These are phyloP conservation scores for Aspergillus fumigatiaffinis DNA, from an alignment of 2,329 filamentous ascomycete species.

Conservation along the genomic window DNA sequence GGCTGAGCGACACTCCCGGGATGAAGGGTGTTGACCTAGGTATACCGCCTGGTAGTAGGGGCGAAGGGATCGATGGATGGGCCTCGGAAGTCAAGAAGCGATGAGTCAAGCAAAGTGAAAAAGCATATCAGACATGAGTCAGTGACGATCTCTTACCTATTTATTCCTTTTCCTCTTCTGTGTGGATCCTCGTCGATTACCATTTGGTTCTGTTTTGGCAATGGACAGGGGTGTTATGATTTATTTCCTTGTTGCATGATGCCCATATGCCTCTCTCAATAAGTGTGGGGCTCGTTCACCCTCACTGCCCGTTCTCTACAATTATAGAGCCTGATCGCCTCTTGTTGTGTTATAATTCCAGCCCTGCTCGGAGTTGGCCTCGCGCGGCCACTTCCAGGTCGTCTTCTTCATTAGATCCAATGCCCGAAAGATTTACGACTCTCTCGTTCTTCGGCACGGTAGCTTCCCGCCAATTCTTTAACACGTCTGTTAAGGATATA, in stretches of 20 bases:
- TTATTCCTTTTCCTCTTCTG: slow-evolving; percentile 12
- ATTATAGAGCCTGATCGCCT: slow-evolving; percentile 7
- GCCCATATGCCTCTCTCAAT: slow-evolving; percentile 7
- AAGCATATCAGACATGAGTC: slow-evolving; percentile 10
- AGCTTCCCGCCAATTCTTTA: background rate
- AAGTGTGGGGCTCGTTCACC: slow-evolving; percentile 6
- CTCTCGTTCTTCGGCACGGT: background rate
- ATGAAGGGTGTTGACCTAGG: slow-evolving; percentile 79
- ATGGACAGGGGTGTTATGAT: slow-evolving; percentile 25
- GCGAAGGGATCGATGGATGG: slow-evolving; percentile 94
- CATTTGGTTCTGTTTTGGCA: slow-evolving; percentile 28
- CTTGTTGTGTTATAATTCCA: background rate
- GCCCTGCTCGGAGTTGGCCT: background rate
- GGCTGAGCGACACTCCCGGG: slow-evolving; percentile 78
- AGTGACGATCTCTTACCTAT: slow-evolving; percentile 25
- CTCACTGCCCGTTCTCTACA: background rate
- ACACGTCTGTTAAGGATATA: background rate
- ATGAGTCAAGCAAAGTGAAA: slow-evolving; percentile 34
- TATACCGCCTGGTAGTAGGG: slow-evolving; percentile 73
- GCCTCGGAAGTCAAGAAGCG: slow-evolving; percentile 81
- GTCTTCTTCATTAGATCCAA: background rate
- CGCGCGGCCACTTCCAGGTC: background rate
- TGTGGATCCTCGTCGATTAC: slow-evolving; percentile 24
- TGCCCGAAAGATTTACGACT: background rate
- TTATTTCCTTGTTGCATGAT: slow-evolving; percentile 22